Evolutionary conservation across 148 eudicot species (phyloP).

Genomic region (Nepenthes gracilis): DNA sequence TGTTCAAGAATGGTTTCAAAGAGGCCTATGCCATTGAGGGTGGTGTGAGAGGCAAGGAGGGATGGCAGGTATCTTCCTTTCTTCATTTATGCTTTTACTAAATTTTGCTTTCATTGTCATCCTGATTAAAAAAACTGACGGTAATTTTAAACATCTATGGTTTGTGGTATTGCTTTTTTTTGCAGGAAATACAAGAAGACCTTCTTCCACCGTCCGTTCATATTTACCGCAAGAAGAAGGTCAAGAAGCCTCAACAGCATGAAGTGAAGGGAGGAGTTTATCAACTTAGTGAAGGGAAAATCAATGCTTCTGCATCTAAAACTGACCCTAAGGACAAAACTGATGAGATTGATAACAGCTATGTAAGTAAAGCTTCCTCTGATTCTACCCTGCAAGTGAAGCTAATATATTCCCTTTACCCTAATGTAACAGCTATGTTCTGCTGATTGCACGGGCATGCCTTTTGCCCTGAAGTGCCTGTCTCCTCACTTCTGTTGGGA

Average conservation of each 20-base stretch:
- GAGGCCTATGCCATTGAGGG: slow-evolving; percentile 89
- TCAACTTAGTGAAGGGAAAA: slow-evolving; percentile 6
- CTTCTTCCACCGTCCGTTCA: slow-evolving; percentile 90
- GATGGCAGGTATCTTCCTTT: slow-evolving; percentile 61
- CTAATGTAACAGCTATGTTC: too few relatives aligned
- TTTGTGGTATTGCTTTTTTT: neutral
- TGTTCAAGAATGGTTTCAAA: slow-evolving; percentile 77
- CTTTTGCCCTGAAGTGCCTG: too few relatives aligned
- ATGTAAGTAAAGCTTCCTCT: slow-evolving; percentile 1
- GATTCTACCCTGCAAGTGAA: neutral
- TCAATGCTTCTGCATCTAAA: slow-evolving; percentile 9
- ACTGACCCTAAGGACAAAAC: slow-evolving; percentile 5
- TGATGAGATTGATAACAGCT: slow-evolving; percentile 11
- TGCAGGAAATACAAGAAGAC: slow-evolving; percentile 81
- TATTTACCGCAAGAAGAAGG: slow-evolving; percentile 49
- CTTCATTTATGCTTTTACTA: neutral
- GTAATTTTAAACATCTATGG: neutral
- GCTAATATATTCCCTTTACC: neutral
- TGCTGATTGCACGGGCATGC: too few relatives aligned
- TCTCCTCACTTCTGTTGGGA: too few relatives aligned
- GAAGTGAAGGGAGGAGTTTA: slow-evolving; percentile 35
- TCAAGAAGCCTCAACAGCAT: slow-evolving; percentile 18
- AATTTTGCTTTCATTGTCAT: neutral
- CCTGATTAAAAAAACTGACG: neutral
- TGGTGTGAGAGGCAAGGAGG: slow-evolving; percentile 78